Conservation (phyloP, 2,329 filamentous ascomycete species). For the Aspergillus sp. region DNA sequence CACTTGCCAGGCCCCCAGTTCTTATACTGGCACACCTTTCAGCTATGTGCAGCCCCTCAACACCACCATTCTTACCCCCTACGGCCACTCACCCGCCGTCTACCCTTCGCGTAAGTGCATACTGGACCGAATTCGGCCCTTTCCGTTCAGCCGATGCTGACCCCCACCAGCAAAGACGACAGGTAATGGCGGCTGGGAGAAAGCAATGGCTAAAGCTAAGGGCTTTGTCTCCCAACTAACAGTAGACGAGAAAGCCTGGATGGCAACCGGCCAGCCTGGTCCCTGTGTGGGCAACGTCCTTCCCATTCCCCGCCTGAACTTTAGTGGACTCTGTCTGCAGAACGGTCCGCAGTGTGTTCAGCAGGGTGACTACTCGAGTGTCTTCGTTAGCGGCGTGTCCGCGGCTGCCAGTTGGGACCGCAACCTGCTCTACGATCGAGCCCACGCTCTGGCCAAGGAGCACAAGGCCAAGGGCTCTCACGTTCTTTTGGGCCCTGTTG, state of each 20-base stretch:
- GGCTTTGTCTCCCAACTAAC: conserved; percentile 14
- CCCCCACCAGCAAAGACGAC: conserved; percentile 9
- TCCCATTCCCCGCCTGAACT: conserved; percentile 22
- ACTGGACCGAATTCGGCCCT: not conserved
- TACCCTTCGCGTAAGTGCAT: conserved; percentile 14
- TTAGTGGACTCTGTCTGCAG: conserved; percentile 24
- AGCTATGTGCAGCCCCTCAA: conserved; percentile 14
- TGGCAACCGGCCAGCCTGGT: conserved; percentile 22
- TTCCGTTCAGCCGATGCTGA: not conserved
- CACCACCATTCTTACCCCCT: conserved; percentile 13
- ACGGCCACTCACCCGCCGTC: conserved; percentile 12
- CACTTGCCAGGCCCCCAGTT: not conserved
- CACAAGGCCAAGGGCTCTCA: conserved; percentile 30
- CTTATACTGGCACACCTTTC: conserved; percentile 1
- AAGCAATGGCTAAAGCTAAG: conserved; percentile 9
- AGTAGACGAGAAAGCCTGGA: conserved; percentile 19
- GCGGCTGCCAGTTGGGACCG: conserved; percentile 57
- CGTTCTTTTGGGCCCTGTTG: conserved; percentile 36
- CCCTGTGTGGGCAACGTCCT: conserved; percentile 28
- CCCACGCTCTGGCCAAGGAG: conserved; percentile 50
- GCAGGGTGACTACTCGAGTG: conserved; percentile 62
- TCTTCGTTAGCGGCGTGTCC: conserved; percentile 68
- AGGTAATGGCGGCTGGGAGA: conserved; percentile 16
- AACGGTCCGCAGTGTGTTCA: conserved; percentile 49
- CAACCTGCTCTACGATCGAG: conserved; percentile 49